Base-by-base conservation (phyloP, 305 asterid species). In the Stenogyne calaminthoides region DNA sequence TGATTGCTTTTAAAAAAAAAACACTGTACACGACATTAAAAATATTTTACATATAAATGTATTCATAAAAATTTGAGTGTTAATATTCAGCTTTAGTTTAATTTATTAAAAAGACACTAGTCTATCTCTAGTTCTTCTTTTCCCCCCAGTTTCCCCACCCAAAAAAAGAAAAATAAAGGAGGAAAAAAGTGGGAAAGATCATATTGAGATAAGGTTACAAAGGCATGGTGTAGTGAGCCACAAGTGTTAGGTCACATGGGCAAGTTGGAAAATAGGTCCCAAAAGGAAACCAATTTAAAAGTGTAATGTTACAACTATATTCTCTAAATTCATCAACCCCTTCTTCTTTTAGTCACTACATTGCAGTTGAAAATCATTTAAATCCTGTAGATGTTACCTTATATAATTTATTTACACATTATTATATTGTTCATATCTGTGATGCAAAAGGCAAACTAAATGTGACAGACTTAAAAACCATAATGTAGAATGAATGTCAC, bases 161-260 rank as follows among this genome's bases (percentile, higher is more conserved):
- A 1, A 27, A 27, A 27, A 27, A 27, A 3, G 14, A 59, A 20
- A 14, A 22, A 22, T 0, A 10, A 4, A 8, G n/a, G n/a, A n/a
- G n/a, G n/a, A n/a, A n/a, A n/a, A n/a, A 29, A 59, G 9, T 6
- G 42, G 25, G 44, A 44, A 71, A 27, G 47, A 10, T 36, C 0
- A 55, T 36, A 4, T 57, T 6, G 64, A 49, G 77, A 72, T 65
- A 49, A 22, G 25, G 25, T 22, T 22, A 22, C 25, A 22, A 22
- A 22, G 2, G 25, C 25, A 22, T 22, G 63, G 15, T 25, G 7
- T 52, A 52, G 59, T 49, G 71, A 64, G 69, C 44, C 36, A 61
- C 55, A 19, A 60, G 56, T 60, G 65, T 77, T 60, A 61, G 61
- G 15, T 67, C 75, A 72, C 78, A 72, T 67, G 81, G 78, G 71